Evolutionary conservation across 768 basidiomycete species (phyloP).

Genomic region (Mycena metata): DNA sequence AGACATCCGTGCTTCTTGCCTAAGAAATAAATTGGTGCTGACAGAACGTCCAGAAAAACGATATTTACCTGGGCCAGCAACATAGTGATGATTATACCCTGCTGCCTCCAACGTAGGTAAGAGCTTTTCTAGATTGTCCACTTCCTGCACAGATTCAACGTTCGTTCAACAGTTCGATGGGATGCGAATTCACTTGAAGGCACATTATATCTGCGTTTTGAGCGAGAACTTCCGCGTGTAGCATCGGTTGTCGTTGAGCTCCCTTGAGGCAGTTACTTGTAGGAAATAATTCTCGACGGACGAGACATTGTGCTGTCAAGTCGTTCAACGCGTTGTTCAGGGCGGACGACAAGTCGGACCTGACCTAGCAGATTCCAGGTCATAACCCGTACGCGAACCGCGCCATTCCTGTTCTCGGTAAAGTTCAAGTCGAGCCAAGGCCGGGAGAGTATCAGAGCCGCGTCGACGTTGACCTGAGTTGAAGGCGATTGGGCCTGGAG

Average conservation of each 20-base stretch:
- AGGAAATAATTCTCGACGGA: constrained; percentile 87
- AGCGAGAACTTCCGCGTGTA: constrained; percentile 79
- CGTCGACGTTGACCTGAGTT: constrained; percentile 25
- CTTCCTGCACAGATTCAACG: constrained; percentile 70
- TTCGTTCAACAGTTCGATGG: constrained; percentile 13
- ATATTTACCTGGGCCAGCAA: constrained; percentile 64
- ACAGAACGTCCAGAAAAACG: background rate
- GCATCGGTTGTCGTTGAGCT: constrained; percentile 78
- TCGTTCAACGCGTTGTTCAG: no score
- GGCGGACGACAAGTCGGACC: no score
- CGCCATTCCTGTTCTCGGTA: constrained; percentile 40
- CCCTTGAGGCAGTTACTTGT: constrained; percentile 89
- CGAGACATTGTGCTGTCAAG: background rate
- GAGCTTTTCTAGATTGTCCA: constrained; percentile 83
- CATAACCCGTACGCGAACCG: constrained; percentile 65
- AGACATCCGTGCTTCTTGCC: constrained; percentile 89
- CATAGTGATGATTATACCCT: constrained; percentile 75
- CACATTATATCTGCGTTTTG: constrained; percentile 87
- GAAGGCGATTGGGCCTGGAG: constrained; percentile 37
- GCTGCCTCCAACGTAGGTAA: constrained; percentile 74
- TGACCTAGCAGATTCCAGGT: constrained; percentile 86
- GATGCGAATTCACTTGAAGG: constrained; percentile 72
- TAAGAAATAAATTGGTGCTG: background rate
- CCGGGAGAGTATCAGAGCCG: constrained; percentile 50
- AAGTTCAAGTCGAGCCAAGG: constrained; percentile 55